Conservation (phyloP, 108 stramenopile genomes). For the Licmophora abbreviata region DNA sequence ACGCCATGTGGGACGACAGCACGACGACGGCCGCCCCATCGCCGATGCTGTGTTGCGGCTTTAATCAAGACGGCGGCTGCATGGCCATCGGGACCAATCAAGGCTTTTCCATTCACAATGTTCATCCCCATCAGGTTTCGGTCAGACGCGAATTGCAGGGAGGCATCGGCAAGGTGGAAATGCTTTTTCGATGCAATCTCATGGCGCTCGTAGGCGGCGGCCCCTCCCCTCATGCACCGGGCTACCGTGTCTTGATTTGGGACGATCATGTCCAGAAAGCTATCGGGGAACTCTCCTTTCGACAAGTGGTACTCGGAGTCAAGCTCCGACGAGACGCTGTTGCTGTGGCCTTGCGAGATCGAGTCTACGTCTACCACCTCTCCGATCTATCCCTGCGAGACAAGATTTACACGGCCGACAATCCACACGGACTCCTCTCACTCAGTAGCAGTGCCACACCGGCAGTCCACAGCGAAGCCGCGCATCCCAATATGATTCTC, state of each 20-base stretch:
- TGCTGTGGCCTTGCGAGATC: constrained; percentile 88
- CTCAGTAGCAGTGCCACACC: constrained; percentile 83
- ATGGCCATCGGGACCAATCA: constrained; percentile 82
- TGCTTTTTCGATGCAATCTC: constrained; percentile 98
- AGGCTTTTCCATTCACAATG: constrained; percentile 95
- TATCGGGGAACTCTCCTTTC: constrained; percentile 90
- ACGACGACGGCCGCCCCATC: neutral
- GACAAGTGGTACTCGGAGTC: constrained; percentile 85
- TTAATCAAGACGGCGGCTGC: constrained; percentile 89
- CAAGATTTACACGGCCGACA: constrained; percentile 89
- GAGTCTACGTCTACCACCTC: constrained; percentile 93
- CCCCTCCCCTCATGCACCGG: constrained; percentile 81
- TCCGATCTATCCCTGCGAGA: constrained; percentile 86
- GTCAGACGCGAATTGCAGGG: constrained; percentile 65
- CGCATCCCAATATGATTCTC: constrained; percentile 89
- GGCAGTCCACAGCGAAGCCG: too few relatives aligned
- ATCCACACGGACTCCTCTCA: constrained; percentile 84
- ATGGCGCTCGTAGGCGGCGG: constrained; percentile 94
- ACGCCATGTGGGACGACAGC: too few relatives aligned
- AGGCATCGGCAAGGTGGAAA: constrained; percentile 95
- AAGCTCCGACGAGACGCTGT: constrained; percentile 92
- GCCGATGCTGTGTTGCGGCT: constrained; percentile 50
- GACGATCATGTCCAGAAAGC: constrained; percentile 93
- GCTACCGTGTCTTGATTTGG: constrained; percentile 97
- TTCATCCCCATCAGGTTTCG: constrained; percentile 78